A percentile compares a stretch with the other conserved stretches of the same genome.
Evolutionary conservation across 192 early-diverging fungal genomes (phyloP).

Genomic region (Dissophora ornata): DNA sequence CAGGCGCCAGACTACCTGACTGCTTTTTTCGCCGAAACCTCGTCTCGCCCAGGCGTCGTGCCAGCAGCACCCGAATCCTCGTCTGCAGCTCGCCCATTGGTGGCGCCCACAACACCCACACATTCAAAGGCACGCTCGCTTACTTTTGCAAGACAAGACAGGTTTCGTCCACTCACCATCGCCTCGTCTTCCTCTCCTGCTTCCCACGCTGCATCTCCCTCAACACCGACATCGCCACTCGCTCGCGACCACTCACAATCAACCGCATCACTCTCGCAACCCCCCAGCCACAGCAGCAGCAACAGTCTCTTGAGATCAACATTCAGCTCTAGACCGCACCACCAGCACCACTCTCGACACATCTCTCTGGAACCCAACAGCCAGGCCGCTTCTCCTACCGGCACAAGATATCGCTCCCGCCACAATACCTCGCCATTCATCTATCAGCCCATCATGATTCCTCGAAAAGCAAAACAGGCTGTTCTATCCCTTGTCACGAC

Average conservation of each 20-base stretch:
- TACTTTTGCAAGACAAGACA: constrained; percentile 21
- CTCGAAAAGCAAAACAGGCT: constrained; percentile 30
- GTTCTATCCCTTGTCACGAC: constrained; percentile 40
- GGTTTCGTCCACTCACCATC: constrained; percentile 30
- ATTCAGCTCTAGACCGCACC: background rate
- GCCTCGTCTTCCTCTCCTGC: background rate
- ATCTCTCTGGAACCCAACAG: constrained; percentile 13
- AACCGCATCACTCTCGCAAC: too few species aligned
- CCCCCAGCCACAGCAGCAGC: constrained; percentile 6
- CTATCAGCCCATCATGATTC: constrained; percentile 43
- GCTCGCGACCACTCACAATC: background rate
- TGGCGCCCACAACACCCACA: background rate
- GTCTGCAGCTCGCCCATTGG: background rate
- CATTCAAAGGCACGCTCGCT: background rate
- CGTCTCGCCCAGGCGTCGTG: background rate
- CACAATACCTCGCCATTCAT: constrained; percentile 25
- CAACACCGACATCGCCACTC: constrained; percentile 1
- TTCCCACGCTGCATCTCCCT: background rate
- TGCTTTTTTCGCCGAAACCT: constrained; percentile 44
- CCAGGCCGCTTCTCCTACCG: constrained; percentile 4
- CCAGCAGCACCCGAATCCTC: constrained; percentile 8
- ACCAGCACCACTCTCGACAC: constrained; percentile 30
- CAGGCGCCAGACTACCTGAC: constrained; percentile 49
- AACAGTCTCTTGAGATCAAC: constrained; percentile 1
- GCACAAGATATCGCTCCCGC: constrained; percentile 26